Evolutionary conservation across 1,139 yeast genomes (phyloP).

Genomic region (Pneumocystis murina): DNA sequence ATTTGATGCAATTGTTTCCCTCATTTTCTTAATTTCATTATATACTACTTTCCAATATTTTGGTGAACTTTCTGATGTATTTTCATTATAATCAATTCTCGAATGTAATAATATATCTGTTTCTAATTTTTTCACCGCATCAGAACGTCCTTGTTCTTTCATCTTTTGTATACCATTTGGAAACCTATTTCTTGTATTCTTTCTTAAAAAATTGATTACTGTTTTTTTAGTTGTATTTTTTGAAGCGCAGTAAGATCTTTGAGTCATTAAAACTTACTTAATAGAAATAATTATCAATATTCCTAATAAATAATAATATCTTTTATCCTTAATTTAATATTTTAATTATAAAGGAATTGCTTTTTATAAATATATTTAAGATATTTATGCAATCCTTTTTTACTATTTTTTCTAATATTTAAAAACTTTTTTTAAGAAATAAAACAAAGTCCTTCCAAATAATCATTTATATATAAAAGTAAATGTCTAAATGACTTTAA

Average conservation of each 20-base stretch:
- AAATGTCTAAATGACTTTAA: no score
- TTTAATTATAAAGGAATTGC: background rate
- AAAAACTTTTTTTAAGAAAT: no score
- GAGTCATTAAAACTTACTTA: background rate
- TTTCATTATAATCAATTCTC: background rate
- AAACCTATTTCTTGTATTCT: background rate
- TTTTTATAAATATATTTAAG: background rate
- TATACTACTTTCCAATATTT: slow-evolving; percentile 34
- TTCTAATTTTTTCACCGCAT: background rate
- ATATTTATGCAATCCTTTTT: no score
- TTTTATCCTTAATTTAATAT: no score
- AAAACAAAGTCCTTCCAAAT: no score
- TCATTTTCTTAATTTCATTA: slow-evolving; percentile 48
- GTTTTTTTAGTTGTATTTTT: background rate
- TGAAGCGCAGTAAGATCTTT: background rate
- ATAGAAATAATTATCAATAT: no score
- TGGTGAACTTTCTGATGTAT: slow-evolving; percentile 6
- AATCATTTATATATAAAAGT: no score
- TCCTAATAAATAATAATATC: no score
- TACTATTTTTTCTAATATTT: no score
- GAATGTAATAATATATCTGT: background rate
- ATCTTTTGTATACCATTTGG: background rate
- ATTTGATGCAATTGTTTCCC: slow-evolving; percentile 26
- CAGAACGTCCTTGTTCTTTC: background rate
- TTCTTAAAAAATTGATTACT: background rate